Evolutionary conservation across 257 asterid species (phyloP).

Genomic region (Lithospermum erythrorhizon): DNA sequence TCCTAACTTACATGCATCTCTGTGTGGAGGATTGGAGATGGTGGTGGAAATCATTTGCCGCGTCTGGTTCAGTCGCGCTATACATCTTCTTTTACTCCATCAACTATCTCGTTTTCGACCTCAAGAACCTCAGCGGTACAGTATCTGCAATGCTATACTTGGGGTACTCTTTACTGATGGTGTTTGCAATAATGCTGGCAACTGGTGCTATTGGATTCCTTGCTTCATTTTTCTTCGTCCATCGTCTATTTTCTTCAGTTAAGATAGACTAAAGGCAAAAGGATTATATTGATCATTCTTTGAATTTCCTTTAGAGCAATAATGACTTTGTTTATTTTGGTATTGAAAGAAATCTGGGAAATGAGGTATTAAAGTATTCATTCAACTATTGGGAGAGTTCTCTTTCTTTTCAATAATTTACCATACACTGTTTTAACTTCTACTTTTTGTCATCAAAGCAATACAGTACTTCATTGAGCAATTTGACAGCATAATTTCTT

Average conservation of each 20-base stretch:
- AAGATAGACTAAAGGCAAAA: slow-evolving; percentile 51
- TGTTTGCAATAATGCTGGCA: slow-evolving; percentile 62
- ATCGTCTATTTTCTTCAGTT: slow-evolving; percentile 78
- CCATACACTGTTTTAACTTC: too few relatives aligned
- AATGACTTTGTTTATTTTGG: too few relatives aligned
- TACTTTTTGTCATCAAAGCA: too few relatives aligned
- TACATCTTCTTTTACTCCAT: slow-evolving; percentile 72
- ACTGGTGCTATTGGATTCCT: slow-evolving; percentile 80
- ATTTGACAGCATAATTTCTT: too few relatives aligned
- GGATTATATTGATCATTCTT: too few relatives aligned
- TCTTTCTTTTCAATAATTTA: too few relatives aligned
- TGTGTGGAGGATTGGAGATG: slow-evolving; percentile 94
- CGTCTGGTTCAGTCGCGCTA: slow-evolving; percentile 73
- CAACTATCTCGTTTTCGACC: slow-evolving; percentile 75
- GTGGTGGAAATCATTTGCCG: slow-evolving; percentile 94
- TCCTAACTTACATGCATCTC: slow-evolving; percentile 81
- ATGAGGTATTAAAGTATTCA: too few relatives aligned
- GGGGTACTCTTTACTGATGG: slow-evolving; percentile 77
- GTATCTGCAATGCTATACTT: slow-evolving; percentile 64
- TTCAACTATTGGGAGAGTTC: too few relatives aligned
- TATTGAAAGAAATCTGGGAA: too few relatives aligned
- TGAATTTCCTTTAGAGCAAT: too few relatives aligned
- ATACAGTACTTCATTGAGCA: too few relatives aligned
- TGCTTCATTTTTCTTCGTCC: slow-evolving; percentile 73
- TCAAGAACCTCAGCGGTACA: slow-evolving; percentile 77